Evolutionary conservation across 345 rosid genomes (phyloP), one percentile per base, ranked within the genome.

Genomic region (Heritiera littoralis): DNA sequence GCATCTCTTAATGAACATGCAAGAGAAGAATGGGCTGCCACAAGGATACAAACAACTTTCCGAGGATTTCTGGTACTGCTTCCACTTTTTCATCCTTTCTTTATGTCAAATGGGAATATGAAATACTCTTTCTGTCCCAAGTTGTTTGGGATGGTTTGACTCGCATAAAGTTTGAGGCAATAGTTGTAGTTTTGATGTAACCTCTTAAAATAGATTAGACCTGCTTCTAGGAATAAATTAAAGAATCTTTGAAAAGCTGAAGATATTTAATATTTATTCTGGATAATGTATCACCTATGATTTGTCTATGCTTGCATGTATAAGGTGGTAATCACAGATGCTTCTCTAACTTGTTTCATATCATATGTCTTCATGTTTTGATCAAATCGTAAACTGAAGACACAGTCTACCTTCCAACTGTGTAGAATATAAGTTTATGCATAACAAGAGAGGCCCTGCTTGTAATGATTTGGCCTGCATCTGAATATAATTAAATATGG

Each of bases 61-160:
- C 96, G 99, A 58, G 94, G 98, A 79, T 97, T 97, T 86, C 81
- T 97, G 99, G 99, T 97, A 88, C 68, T 68, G 3, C 8, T 65
- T 74, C 30, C 28, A 35, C 60, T 45, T 43, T 52, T 61, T 45
- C 74, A 28, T 80, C 30, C 71, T 59, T 41, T 46, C 52, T 40
- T 61, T 69, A 11, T 32, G 30, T 64, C 30, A 32, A 40, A 59
- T 41, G n/a, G 20, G 76, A 15, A 51, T 49, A 17, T 38, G 43
- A 55, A 73, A 55, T 52, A 18, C 30, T 54, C 30, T 54, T 72
- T 32, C 14, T 35, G 9, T 35, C 30, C 30, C 76, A 17, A 54
- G 63, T 54, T 54, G 63, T 72, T 72, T 72, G 17, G 32, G 65
- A 55, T 73, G 49, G 77, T 73, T 72, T 72, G 49, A 35, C 28